Evolutionary conservation across 306 rosid genomes (phyloP), one percentile per base, ranked within the genome.

Genomic region (Cucurbita moschata): DNA sequence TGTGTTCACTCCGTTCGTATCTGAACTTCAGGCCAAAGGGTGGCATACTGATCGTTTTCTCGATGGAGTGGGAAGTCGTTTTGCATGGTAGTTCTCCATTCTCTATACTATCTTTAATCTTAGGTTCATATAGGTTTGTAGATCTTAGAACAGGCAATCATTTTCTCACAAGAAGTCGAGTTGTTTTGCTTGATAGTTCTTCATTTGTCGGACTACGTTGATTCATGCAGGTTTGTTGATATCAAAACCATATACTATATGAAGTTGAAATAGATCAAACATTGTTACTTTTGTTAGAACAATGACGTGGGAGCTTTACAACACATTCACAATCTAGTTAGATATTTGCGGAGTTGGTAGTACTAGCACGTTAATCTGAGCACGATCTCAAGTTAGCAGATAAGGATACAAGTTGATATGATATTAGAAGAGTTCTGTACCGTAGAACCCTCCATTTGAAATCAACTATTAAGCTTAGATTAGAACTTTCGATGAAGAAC

Each of bases 1-100:
- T 12, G 83, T 86, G 11, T 86, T 85, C 75, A 80, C 74, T 77
- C 78, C 88, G 6, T 90, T 93, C 81, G 74, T 93, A 39, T 82
- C 76, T 56, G 86, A 83, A 77, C 76, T 93, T 38, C 97, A 87
- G 81, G 87, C 78, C 82, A 90, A 86, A 82, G 97, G 97, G 57
- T 93, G 98, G 98, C 86, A 93, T 79, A 88, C 98, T n/a, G 97
- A 93, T 77, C 92, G 92, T 46, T 93, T 93, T 86, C 87, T 93
- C 14, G 90, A 88, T 47, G 98, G 96, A 63, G 85, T 82, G 55
- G 96, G 98, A 71, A 82, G 85, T 67, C 90, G 96, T 81, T 93
- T 90, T 75, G 79, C 93, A 0, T 83, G 81, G 26, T 85, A 81
- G 68, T 44, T 67, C 72, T 44, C 2, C 55, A 49, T 67, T 10